These are phyloP conservation scores for Ramaria rubella DNA, from an alignment of 768 basidiomycete species.

Conservation along the genomic window DNA sequence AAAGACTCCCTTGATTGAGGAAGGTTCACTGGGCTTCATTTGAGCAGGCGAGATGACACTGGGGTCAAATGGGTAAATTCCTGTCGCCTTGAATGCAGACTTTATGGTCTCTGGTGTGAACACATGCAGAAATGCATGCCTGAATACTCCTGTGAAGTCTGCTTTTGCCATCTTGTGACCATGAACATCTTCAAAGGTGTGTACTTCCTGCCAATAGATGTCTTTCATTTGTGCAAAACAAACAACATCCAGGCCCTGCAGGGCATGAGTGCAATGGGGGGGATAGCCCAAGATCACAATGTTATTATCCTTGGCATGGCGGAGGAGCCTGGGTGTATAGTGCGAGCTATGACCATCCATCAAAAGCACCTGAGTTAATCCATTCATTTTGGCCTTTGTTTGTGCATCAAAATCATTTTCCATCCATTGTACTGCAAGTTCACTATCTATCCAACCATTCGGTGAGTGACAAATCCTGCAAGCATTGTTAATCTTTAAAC, in stretches of 20 bases:
- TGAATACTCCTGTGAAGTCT: slow-evolving; percentile 34
- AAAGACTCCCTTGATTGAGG: slow-evolving; percentile 17
- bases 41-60: slow-evolving; percentile 21
- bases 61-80: slow-evolving; percentile 26
- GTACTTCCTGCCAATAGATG: slow-evolving; percentile 21
- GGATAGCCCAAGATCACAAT: slow-evolving; percentile 43
- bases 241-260: slow-evolving; percentile 40
- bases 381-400: slow-evolving; percentile 31
- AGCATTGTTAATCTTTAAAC: slow-evolving; percentile 1
- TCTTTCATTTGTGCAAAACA: slow-evolving; percentile 29
- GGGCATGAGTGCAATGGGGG: slow-evolving; percentile 38
- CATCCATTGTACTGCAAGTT: slow-evolving; percentile 33
- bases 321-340: slow-evolving; percentile 32
- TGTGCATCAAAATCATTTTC: slow-evolving; percentile 33
- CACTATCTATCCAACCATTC: slow-evolving; percentile 33
- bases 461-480: slow-evolving; percentile 27
- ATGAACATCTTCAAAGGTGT: slow-evolving; percentile 21
- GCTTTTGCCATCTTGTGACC: slow-evolving; percentile 24
- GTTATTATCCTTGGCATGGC: slow-evolving; percentile 28
- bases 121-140: slow-evolving; percentile 21
- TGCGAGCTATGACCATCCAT: slow-evolving; percentile 45
- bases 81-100: slow-evolving; percentile 28
- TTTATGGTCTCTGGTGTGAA: slow-evolving; percentile 20
- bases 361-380: slow-evolving; percentile 27
- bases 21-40: slow-evolving; percentile 25